These are phyloP conservation scores for Penicillium pulvis DNA, from an alignment of 495 filamentous ascomycete species.

Conservation along the genomic window DNA sequence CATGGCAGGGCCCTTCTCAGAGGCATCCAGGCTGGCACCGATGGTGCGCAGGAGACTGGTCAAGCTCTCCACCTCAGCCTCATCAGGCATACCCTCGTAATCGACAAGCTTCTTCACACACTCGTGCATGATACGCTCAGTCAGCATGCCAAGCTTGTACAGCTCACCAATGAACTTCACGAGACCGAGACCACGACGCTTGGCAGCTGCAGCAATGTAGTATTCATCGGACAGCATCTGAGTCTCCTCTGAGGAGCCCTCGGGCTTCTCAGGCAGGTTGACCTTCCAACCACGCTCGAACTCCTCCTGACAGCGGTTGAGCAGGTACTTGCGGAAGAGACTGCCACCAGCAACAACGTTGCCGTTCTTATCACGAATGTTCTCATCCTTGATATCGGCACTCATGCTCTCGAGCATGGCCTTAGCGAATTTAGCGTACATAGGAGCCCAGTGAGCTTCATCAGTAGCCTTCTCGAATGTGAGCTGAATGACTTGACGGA, in stretches of 20 bases:
- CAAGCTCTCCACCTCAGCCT: conserved; percentile 93
- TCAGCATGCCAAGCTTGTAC: conserved; percentile 98
- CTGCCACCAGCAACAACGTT: conserved; percentile 88
- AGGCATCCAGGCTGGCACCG: conserved; percentile 77
- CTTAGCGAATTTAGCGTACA: conserved; percentile 99
- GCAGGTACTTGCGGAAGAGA: conserved; percentile 96
- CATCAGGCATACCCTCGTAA: conserved; percentile 90
- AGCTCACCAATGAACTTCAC: conserved; percentile 99
- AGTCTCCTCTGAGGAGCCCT: conserved; percentile 71
- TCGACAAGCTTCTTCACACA: conserved; percentile 97
- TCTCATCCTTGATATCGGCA: conserved; percentile 91
- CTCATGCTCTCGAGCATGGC: conserved; percentile 96
- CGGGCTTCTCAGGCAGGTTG: conserved; percentile 78
- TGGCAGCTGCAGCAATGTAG: conserved; percentile 92
- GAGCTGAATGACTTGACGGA: conserved; percentile 97
- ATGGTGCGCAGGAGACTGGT: conserved; percentile 91
- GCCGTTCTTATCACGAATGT: conserved; percentile 80
- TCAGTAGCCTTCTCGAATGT: conserved; percentile 99
- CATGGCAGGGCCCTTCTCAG: conserved; percentile 76
- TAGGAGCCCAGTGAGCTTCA: conserved; percentile 97
- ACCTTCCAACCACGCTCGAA: conserved; percentile 99
- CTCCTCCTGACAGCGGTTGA: conserved; percentile 98
- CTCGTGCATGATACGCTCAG: conserved; percentile 99
- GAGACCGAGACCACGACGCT: conserved; percentile 93
- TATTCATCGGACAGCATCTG: conserved; percentile 95